phyloP scores from a whole-genome alignment of 2,329 filamentous ascomycete genomes.

The Pyricularia grisea region DNA sequence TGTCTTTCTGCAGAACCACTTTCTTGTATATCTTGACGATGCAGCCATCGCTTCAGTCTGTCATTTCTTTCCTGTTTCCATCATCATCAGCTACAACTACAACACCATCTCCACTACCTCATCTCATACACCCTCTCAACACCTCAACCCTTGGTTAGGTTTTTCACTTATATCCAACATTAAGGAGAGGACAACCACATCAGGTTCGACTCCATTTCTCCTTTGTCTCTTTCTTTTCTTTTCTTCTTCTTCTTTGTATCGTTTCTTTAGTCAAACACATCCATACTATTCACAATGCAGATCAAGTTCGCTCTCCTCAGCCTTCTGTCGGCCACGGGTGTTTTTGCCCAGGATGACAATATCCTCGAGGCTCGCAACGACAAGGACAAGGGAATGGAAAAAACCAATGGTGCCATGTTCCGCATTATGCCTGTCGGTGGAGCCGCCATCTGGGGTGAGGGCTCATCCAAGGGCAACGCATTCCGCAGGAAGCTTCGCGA shows the following conservation, averaged over 20 bases:
- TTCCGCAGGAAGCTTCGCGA: slow-evolving; percentile 15
- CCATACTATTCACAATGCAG: neutral
- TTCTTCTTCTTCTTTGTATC: neutral
- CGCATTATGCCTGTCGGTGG: slow-evolving; percentile 11
- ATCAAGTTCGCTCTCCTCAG: neutral
- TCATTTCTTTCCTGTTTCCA: neutral
- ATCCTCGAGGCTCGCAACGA: neutral
- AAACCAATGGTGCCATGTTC: neutral
- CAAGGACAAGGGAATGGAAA: neutral
- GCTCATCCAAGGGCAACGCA: slow-evolving; percentile 14
- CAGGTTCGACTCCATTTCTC: neutral
- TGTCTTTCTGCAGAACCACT: neutral
- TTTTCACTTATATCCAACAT: neutral
- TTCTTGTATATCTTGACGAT: neutral
- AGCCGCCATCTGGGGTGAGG: slow-evolving; percentile 14
- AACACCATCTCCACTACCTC: neutral
- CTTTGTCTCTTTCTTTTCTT: neutral
- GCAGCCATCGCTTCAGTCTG: neutral
- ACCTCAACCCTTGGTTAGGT: neutral
- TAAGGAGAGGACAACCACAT: neutral
- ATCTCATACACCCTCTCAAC: neutral
- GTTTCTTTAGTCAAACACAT: neutral
- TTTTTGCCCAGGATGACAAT: neutral
- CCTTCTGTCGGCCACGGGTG: slow-evolving; percentile 3
- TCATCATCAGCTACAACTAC: neutral